Base-by-base conservation (phyloP, 805 yeast species). In the Wickerhamiella vanderwaltii region DNA sequence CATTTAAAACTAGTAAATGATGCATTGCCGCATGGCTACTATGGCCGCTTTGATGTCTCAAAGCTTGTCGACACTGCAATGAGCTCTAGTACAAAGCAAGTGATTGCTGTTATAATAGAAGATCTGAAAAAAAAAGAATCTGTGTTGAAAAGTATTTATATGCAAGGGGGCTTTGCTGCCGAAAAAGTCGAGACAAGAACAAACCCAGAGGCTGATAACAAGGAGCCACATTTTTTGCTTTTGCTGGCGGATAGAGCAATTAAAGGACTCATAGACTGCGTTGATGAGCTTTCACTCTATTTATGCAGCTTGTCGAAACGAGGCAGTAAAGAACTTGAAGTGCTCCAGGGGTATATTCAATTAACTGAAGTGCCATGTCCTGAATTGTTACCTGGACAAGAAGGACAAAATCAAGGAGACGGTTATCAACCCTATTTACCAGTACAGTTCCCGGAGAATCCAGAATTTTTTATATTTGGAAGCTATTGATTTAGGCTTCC, bases 291-390 rank as follows among this genome's bases (percentile, higher is more conserved):
- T 5, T 31, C 35, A 4, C 35, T 31, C 9, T 31, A 31, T 13
- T 6, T 31, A 15, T 31, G 23, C n/a, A 17, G 24, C 3, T 6
- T 31, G 9, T 13, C 23, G 6, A 31, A 31, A 18, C 17, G 23
- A n/a, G 35, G 23, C 5, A 23, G 23, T 4, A 5, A 12, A 9
- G 35, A 31, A 15, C 9, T 15, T 6, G 35, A 31, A n/a, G 13
- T 6, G 16, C 23, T 17, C 9, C 35, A 31, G n/a, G 35, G 23
- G 6, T 31, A 17, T n/a, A 11, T 31, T 5, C 35, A 31, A 15
- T 23, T 31, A 4, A 31, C n/a, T 5, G 24, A 31, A 5, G 35
- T 31, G 23, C 35, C 35, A 15, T 31, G 35, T 11, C 35, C 35
- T n/a, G n/a, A n/a, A n/a, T n/a, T n/a, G n/a, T n/a, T n/a, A n/a